Conservation (phyloP, 176 grass and related monocot genomes). For the Puya raimondii region DNA sequence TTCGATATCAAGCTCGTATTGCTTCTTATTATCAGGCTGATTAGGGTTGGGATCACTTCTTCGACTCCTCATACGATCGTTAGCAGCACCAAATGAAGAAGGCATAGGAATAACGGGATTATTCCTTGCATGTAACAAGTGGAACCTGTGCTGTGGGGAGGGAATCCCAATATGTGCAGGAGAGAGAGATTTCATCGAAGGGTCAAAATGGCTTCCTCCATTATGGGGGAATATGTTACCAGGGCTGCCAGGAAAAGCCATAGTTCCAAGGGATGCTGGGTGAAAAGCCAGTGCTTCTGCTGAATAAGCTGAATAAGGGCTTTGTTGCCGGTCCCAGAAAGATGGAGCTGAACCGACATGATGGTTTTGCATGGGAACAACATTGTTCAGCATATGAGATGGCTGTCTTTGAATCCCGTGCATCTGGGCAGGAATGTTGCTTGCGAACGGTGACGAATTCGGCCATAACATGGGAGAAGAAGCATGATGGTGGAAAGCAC, state of each 20-base stretch:
- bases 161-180: slow-evolving; percentile 33
- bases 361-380: slow-evolving; percentile 43
- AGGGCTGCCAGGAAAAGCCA: slow-evolving; percentile 40
- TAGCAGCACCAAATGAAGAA: slow-evolving; percentile 45
- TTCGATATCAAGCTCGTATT: slow-evolving; percentile 83
- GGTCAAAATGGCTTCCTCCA: slow-evolving; percentile 38
- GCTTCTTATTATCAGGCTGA: slow-evolving; percentile 61
- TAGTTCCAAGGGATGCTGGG: slow-evolving; percentile 44
- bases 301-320: slow-evolving; percentile 15
- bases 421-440: slow-evolving; percentile 24
- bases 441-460: slow-evolving; percentile 21
- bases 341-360: slow-evolving; percentile 54
- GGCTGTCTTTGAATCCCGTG: slow-evolving; percentile 35
- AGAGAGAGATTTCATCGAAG: slow-evolving; percentile 25
- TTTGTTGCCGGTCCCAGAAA: slow-evolving; percentile 17
- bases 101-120: slow-evolving; percentile 35
- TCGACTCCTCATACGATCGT: slow-evolving; percentile 57
- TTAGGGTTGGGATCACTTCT: slow-evolving; percentile 55
- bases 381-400: slow-evolving; percentile 33
- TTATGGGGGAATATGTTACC: slow-evolving; percentile 30
- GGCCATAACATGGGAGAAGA: slow-evolving; percentile 43
- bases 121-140: slow-evolving; percentile 31
- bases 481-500: slow-evolving; percentile 38
- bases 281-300: slow-evolving; percentile 34
- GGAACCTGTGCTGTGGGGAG: slow-evolving; percentile 40